Evolutionary conservation across 495 filamentous ascomycete species (phyloP).

Genomic region (Neurospora tetraspora): DNA sequence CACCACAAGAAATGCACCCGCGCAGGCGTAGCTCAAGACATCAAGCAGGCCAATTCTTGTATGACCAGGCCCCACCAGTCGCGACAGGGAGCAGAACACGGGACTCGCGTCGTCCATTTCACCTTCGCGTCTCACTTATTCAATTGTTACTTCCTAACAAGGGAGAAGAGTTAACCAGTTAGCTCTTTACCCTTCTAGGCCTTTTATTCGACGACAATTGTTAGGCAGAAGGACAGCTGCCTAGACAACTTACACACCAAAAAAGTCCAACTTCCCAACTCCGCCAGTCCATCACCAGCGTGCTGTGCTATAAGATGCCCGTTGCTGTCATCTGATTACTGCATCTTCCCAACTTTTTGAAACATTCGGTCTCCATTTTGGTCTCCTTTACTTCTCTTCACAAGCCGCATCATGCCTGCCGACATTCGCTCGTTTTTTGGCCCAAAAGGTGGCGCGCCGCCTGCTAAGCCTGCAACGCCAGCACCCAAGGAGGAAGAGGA

Average conservation of each 20-base stretch:
- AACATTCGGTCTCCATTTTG: neutral
- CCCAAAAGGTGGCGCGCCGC: conserved; percentile 40
- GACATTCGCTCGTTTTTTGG: conserved; percentile 80
- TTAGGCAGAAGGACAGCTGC: neutral
- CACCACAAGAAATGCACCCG: neutral
- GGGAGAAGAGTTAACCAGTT: neutral
- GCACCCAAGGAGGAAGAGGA: conserved; percentile 37
- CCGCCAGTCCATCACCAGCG: neutral
- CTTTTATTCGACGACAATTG: neutral
- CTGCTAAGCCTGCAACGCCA: conserved; percentile 38
- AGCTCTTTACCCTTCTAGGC: neutral
- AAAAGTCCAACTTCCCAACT: neutral
- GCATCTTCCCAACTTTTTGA: neutral
- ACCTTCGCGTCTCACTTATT: neutral
- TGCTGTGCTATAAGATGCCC: neutral
- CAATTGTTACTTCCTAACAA: neutral
- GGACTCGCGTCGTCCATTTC: neutral
- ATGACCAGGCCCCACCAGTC: neutral
- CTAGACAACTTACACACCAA: neutral
- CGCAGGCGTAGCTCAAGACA: too few species aligned
- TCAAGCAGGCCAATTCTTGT: neutral
- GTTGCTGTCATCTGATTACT: neutral
- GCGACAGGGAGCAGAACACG: neutral
- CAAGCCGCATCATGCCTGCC: conserved; percentile 41
- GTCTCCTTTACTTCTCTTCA: neutral